Conservation (phyloP, 2,329 filamentous ascomycete genomes). For the Pseudocercospora vitis region DNA sequence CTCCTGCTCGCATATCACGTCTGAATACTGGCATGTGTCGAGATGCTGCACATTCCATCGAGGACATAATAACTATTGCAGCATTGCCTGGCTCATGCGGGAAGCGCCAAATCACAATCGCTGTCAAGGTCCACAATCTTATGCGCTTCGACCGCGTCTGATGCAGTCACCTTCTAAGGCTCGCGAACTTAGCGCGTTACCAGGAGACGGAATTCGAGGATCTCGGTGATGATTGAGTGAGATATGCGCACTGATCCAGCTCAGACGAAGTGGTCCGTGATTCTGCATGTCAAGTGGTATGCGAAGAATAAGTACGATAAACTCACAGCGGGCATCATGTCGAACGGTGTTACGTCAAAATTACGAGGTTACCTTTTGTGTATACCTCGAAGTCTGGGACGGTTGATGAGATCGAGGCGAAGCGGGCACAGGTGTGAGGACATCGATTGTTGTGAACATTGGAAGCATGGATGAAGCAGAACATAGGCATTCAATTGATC, state of each 20-base stretch:
- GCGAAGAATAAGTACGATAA: slow-evolving; percentile 23
- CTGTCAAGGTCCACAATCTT: slow-evolving; percentile 38
- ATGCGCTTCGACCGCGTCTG: slow-evolving; percentile 30
- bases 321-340: slow-evolving; percentile 17
- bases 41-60: slow-evolving; percentile 57
- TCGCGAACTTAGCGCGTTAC: slow-evolving; percentile 26
- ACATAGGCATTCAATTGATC: no score
- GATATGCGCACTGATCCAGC: slow-evolving; percentile 22
- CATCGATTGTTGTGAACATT: no score
- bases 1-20: slow-evolving; percentile 53
- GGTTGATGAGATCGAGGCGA: slow-evolving; percentile 23
- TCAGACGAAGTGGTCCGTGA: slow-evolving; percentile 28
- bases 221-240: slow-evolving; percentile 20
- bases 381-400: slow-evolving; percentile 22
- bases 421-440: no score
- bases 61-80: slow-evolving; percentile 52
- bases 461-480: no score
- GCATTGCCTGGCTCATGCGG: slow-evolving; percentile 47
- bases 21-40: slow-evolving; percentile 55
- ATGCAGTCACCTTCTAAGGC: slow-evolving; percentile 28
- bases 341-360: no score
- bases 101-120: slow-evolving; percentile 41
- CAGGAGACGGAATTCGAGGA: slow-evolving; percentile 26
- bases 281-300: slow-evolving; percentile 25
- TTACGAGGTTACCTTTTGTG: slow-evolving; percentile 16